Base-by-base conservation (phyloP, 116 monocot species). In the Zostera marina region DNA sequence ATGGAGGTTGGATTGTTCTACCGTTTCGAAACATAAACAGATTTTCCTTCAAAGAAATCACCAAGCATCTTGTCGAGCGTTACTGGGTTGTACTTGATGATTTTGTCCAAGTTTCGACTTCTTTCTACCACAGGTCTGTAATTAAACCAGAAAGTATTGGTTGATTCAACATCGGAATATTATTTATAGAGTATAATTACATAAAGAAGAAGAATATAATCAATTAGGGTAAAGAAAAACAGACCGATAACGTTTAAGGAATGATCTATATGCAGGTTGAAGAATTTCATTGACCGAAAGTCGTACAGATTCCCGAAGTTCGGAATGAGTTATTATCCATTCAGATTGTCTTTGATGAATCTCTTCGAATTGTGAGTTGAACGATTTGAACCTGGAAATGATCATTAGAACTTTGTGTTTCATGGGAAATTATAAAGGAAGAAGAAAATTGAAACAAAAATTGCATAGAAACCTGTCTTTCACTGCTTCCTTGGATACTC, bases 291-390 rank as follows among this genome's bases (percentile, higher is more conserved):
- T 80, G 39, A 92, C 75, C 23, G 76, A 72, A 58, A 92, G 87
- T 41, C 83, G 83, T 44, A 92, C 59, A 54, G 79, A 82, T 42
- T 92, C 92, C 0, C 82, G 77, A 52, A 92, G 57, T 38, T 92
- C 87, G 10, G 61, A 71, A 60, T 92, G 87, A 22, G 82, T 78
- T 19, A 92, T 81, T 0, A 71, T 81, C 92, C 92, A 92, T 26
- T 87, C 80, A 32, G 75, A 87, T 66, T 92, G 92, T 42, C 78
- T 77, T 42, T 78, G 76, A 67, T 87, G 82, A 26, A 92, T 77
- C 25, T 92, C 92, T 65, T 92, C 87, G 56, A 92, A 92, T 41
- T 87, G 87, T 47, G 66, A 24, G 32, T 92, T 92, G 58, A 92
- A 92, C 24, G 73, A 56, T 66, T 63, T 87, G 48, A 87, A 87